Conservation (phyloP, 2,329 filamentous ascomycete species). For the Ophiognomonia clavigignenti-juglandacearum region DNA sequence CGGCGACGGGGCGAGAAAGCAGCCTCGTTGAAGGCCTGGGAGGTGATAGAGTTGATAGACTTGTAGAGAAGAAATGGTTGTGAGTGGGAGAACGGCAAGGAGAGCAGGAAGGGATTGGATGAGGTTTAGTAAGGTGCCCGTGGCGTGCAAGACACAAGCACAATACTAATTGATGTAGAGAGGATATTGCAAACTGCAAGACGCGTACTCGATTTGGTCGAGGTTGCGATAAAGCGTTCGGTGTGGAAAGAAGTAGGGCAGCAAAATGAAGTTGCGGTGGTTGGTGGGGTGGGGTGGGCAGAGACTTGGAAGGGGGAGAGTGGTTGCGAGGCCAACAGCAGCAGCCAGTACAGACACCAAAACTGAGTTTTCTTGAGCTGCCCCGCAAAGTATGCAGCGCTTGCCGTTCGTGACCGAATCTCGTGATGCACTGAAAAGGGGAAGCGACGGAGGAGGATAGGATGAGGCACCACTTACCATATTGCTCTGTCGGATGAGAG, state of each 20-base stretch:
- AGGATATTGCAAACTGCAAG: background rate
- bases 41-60: too few species aligned
- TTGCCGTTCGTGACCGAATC: background rate
- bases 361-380: too few species aligned
- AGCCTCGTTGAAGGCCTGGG: too few species aligned
- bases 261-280: background rate
- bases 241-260: too few species aligned
- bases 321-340: too few species aligned
- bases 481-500: slow-evolving; percentile 60
- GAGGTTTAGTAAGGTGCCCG: background rate
- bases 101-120: background rate
- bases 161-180: too few species aligned
- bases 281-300: too few species aligned
- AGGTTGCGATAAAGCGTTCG: too few species aligned
- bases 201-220: too few species aligned
- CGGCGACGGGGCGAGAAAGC: too few species aligned
- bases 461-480: slow-evolving; percentile 35
- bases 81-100: slow-evolving; percentile 13
- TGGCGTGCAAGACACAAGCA: too few species aligned
- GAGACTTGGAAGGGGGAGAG: too few species aligned
- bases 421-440: background rate
- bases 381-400: slow-evolving; percentile 29
- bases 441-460: background rate
- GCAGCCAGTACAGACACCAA: background rate
- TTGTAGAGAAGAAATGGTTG: slow-evolving; percentile 19